A percentile compares a stretch with the other conserved stretches of the same genome.
phyloP scores from a whole-genome alignment of 805 yeast species.

The Candida oleophila region DNA sequence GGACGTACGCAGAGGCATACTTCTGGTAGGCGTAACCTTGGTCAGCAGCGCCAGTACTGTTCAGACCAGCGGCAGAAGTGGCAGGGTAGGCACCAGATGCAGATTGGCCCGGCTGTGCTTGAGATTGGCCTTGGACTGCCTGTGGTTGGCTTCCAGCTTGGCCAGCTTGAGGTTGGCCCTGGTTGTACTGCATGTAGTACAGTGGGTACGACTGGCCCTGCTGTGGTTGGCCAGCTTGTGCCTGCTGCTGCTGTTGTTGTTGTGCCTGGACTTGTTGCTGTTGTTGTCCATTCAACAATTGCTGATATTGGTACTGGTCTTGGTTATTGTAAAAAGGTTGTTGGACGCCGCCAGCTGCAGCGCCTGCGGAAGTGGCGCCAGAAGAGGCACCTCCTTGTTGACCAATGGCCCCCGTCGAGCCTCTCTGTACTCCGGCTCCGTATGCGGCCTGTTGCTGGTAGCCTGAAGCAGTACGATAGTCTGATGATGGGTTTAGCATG shows the following conservation, averaged over 20 bases:
- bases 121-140: background rate
- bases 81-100: background rate
- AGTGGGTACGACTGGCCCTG: constrained; percentile 3
- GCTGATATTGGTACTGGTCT: constrained; percentile 16
- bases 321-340: constrained; percentile 14
- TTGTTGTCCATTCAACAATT: constrained; percentile 10
- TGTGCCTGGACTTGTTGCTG: background rate
- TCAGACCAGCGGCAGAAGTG: background rate
- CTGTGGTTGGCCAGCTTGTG: background rate
- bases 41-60: constrained; percentile 15
- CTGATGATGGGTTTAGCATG: constrained; percentile 3
- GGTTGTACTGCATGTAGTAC: constrained; percentile 7
- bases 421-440: background rate
- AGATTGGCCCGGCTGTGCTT: background rate
- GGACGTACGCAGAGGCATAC: background rate
- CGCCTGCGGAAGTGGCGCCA: constrained; percentile 12
- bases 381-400: constrained; percentile 9
- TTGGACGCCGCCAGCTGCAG: constrained; percentile 19
- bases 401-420: background rate
- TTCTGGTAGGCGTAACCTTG: constrained; percentile 19
- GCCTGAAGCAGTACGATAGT: constrained; percentile 2
- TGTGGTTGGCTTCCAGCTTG: background rate
- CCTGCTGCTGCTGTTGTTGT: background rate
- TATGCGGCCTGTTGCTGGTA: constrained; percentile 4
- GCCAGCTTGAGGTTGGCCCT: constrained; percentile 9